Percentiles rank a stretch among this genome's conserved stretches.
phyloP scores from a whole-genome alignment of 768 basidiomycete genomes.

The Phlebiopsis flavidoalba region DNA sequence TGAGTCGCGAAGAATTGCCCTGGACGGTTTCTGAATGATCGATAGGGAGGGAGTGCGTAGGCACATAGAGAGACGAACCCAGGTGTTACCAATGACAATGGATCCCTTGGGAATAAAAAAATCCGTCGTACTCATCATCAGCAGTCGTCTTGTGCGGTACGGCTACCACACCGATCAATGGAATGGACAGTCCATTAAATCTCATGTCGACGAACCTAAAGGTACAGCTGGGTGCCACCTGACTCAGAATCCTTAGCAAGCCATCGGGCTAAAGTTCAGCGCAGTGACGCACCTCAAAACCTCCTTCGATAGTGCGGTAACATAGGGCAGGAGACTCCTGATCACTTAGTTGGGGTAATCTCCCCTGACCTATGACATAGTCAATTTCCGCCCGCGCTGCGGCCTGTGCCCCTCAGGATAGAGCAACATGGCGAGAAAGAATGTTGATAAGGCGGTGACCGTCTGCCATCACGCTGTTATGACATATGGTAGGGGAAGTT shows the following conservation, averaged over 20 bases:
- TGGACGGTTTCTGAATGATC: neutral
- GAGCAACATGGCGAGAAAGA: neutral
- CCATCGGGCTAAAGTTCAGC: too few species aligned
- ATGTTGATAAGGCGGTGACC: slow-evolving; percentile 10
- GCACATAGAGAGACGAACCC: slow-evolving; percentile 14
- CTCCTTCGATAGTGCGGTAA: slow-evolving; percentile 18
- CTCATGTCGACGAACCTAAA: neutral
- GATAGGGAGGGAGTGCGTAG: neutral
- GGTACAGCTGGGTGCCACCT: neutral
- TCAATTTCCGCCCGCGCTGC: slow-evolving; percentile 25
- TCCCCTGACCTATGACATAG: slow-evolving; percentile 16
- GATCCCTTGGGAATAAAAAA: slow-evolving; percentile 23
- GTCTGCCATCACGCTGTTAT: slow-evolving; percentile 17
- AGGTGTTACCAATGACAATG: slow-evolving; percentile 20
- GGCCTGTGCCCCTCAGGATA: slow-evolving; percentile 13
- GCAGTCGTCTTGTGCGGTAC: slow-evolving; percentile 17
- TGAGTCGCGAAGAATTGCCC: slow-evolving; percentile 5
- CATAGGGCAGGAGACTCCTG: slow-evolving; percentile 19
- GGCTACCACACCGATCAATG: neutral
- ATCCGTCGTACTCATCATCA: slow-evolving; percentile 24
- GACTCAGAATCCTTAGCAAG: neutral
- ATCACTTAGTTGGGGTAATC: slow-evolving; percentile 24
- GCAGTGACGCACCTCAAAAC: neutral
- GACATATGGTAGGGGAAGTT: neutral
- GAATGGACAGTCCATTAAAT: neutral